Evolutionary conservation across 2,329 filamentous ascomycete genomes (phyloP).

Genomic region (Colletotrichum godetiae): DNA sequence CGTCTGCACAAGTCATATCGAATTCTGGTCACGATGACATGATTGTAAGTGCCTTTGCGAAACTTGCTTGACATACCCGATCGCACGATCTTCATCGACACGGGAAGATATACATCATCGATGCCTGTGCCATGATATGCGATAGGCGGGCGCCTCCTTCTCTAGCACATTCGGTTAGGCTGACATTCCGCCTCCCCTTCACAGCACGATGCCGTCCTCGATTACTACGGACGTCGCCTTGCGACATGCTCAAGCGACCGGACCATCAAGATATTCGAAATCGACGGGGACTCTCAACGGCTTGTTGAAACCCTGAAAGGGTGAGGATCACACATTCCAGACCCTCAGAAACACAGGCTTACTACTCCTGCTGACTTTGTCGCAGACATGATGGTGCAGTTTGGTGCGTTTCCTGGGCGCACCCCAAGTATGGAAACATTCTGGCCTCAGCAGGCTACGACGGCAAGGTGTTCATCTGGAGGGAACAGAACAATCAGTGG

Average conservation of each 20-base stretch:
- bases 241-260: conserved; percentile 98
- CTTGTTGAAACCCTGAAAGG: conserved; percentile 94
- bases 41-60: conserved; percentile 79
- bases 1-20: conserved; percentile 55
- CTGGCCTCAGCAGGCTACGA: conserved; percentile 96
- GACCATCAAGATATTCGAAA: conserved; percentile 99
- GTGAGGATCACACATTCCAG: conserved; percentile 59
- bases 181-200: neutral
- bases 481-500: conserved; percentile 82
- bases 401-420: conserved; percentile 98
- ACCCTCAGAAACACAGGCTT: neutral
- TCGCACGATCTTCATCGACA: too few relatives aligned
- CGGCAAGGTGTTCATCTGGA: conserved; percentile 98
- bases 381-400: conserved; percentile 93
- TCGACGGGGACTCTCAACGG: conserved; percentile 91
- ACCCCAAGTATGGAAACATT: conserved; percentile 98
- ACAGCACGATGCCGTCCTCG: conserved; percentile 96
- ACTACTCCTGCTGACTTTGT: conserved; percentile 1
- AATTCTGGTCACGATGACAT: conserved; percentile 88
- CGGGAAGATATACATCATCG: neutral
- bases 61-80: neutral
- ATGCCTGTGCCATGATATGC: neutral
- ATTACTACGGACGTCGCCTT: conserved; percentile 96
- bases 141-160: neutral
- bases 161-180: neutral